phyloP scores from a whole-genome alignment of 2,329 filamentous ascomycete species.

The Falciphora oryzae region DNA sequence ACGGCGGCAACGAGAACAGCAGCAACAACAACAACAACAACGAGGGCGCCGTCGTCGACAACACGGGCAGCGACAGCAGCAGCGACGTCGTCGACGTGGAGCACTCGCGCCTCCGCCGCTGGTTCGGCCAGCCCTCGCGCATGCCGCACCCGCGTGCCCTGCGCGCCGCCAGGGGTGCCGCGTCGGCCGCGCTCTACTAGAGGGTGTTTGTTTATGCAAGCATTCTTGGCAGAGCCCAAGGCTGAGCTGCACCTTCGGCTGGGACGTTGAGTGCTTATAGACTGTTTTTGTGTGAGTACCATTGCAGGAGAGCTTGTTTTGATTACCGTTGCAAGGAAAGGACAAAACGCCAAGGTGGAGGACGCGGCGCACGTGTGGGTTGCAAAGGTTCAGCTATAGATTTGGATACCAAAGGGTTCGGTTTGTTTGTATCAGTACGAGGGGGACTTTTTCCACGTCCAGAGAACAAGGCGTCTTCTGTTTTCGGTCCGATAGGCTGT shows the following conservation, averaged over 20 bases:
- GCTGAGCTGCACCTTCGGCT: not conserved
- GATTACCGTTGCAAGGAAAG: not conserved
- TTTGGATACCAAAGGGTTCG: not conserved
- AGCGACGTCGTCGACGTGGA: not conserved
- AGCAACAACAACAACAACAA: not conserved
- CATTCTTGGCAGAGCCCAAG: not conserved
- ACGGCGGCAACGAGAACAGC: not conserved
- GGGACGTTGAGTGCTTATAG: not conserved
- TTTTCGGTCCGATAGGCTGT: not conserved
- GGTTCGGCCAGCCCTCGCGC: not conserved
- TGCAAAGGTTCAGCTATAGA: not conserved
- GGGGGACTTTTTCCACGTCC: not conserved
- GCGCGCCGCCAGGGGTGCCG: not conserved
- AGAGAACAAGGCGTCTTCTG: not conserved
- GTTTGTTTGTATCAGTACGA: not conserved
- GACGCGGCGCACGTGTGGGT: not conserved
- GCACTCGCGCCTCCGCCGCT: not conserved
- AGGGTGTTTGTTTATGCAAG: too few species aligned
- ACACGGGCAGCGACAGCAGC: too few species aligned
- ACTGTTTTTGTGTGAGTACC: not conserved
- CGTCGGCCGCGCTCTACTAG: not conserved
- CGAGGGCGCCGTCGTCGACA: too few species aligned
- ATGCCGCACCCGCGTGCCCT: too few species aligned
- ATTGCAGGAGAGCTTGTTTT: not conserved
- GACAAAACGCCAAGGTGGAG: not conserved